Percentiles rank a stretch among this genome's conserved stretches.
phyloP scores from a whole-genome alignment of 768 basidiomycete species.

The Mycena olivaceomarginata region DNA sequence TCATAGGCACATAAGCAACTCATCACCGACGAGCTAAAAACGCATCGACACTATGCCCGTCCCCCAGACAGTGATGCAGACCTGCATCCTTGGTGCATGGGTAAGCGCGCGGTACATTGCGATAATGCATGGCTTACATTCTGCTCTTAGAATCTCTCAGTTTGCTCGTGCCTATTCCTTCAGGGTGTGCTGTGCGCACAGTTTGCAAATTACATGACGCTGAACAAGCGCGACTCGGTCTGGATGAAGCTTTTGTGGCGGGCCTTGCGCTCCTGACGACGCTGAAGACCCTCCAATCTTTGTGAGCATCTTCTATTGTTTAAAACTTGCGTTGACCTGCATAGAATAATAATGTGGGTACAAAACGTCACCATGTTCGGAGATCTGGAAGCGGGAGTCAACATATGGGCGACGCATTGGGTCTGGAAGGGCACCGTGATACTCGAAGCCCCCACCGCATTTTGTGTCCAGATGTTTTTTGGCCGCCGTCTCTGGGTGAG shows the following conservation, averaged over 20 bases:
- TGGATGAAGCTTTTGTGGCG: not conserved
- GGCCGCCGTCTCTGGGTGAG: not conserved
- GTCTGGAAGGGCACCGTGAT: not conserved
- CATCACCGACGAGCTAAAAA: too few relatives aligned
- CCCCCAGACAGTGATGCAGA: too few relatives aligned
- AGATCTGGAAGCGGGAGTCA: not conserved
- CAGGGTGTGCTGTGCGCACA: not conserved
- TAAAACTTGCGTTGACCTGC: not conserved
- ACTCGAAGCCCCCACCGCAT: not conserved
- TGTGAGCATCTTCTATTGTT: not conserved
- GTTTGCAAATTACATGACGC: not conserved
- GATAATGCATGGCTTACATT: not conserved
- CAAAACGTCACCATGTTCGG: not conserved
- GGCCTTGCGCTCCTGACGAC: not conserved
- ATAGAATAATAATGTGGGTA: constrained; percentile 1
- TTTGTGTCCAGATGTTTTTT: constrained; percentile 14
- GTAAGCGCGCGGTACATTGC: not conserved
- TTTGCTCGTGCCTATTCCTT: not conserved
- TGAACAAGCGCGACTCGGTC: not conserved
- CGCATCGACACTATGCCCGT: too few relatives aligned
- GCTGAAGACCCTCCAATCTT: not conserved
- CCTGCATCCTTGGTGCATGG: not conserved
- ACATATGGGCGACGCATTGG: not conserved
- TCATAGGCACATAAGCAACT: too few relatives aligned
- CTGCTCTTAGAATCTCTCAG: not conserved